Conservation (phyloP, 192 early-diverging fungal species). For the Backusella circina region DNA sequence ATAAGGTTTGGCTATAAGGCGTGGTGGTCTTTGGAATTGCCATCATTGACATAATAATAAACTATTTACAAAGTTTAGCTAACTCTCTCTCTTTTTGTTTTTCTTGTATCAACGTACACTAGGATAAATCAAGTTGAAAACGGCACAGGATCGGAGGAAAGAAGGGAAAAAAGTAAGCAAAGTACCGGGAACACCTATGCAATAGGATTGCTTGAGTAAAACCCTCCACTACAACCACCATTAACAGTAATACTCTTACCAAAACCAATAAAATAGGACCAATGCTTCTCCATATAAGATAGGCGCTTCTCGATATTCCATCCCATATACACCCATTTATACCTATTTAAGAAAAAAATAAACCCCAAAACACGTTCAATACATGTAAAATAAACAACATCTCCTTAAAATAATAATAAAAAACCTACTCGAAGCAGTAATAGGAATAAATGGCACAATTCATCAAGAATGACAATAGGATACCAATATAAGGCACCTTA, state of each 20-base stretch:
- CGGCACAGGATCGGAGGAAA: slow-evolving; percentile 19
- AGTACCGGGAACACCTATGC: slow-evolving; percentile 23
- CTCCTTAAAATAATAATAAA: not conserved
- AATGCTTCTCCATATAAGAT: slow-evolving; percentile 28
- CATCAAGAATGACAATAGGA: slow-evolving; percentile 14
- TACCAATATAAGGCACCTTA: slow-evolving; percentile 24
- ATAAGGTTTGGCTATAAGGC: not conserved
- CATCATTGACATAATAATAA: slow-evolving; percentile 31
- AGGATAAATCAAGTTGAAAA: slow-evolving; percentile 31
- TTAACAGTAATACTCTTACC: slow-evolving; percentile 9
- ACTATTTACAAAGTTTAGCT: slow-evolving; percentile 5
- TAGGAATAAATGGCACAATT: slow-evolving; percentile 32
- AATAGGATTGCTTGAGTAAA: not conserved
- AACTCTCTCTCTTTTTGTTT: not conserved
- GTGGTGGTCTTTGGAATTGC: slow-evolving; percentile 16
- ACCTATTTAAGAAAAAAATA: slow-evolving; percentile 18
- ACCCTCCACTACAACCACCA: not conserved
- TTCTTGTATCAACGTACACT: slow-evolving; percentile 19
- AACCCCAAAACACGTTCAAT: slow-evolving; percentile 22
- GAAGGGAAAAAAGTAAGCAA: slow-evolving; percentile 29
- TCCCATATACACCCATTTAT: slow-evolving; percentile 26
- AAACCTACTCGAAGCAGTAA: slow-evolving; percentile 37
- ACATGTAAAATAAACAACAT: not conserved
- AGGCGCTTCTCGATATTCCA: slow-evolving; percentile 25
- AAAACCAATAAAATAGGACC: slow-evolving; percentile 36